These are phyloP conservation scores for Shiraia bambusicola DNA, from an alignment of 2,329 filamentous ascomycete genomes.

Conservation along the genomic window DNA sequence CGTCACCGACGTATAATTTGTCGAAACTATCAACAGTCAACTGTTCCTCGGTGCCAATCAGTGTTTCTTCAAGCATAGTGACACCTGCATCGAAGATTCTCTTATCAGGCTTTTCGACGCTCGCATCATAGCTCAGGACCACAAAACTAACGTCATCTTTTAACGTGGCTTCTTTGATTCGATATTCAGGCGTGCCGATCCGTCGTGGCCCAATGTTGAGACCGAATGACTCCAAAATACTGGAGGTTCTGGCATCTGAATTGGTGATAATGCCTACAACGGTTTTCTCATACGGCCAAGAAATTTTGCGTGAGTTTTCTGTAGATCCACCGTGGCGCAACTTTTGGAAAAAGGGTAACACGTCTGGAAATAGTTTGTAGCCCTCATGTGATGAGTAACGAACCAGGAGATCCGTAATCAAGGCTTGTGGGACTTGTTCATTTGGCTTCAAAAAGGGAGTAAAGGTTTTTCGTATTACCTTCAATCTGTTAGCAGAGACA, in stretches of 20 bases:
- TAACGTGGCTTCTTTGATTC: slow-evolving; percentile 22
- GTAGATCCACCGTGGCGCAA: slow-evolving; percentile 33
- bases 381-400: slow-evolving; percentile 58
- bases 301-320: not conserved
- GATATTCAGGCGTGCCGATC: slow-evolving; percentile 11
- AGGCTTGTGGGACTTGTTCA: slow-evolving; percentile 46
- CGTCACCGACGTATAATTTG: slow-evolving; percentile 59
- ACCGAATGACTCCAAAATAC: slow-evolving; percentile 57
- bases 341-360: slow-evolving; percentile 49
- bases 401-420: slow-evolving; percentile 53
- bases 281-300: slow-evolving; percentile 44
- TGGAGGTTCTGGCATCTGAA: slow-evolving; percentile 61
- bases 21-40: slow-evolving; percentile 28
- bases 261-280: slow-evolving; percentile 63
- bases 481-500: slow-evolving; percentile 17
- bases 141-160: slow-evolving; percentile 56
- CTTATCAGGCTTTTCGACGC: slow-evolving; percentile 59
- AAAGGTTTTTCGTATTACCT: slow-evolving; percentile 58
- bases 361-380: slow-evolving; percentile 54
- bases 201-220: slow-evolving; percentile 46
- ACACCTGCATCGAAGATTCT: slow-evolving; percentile 60
- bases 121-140: slow-evolving; percentile 65
- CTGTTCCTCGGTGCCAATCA: slow-evolving; percentile 21
- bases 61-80: slow-evolving; percentile 42
- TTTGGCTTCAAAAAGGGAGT: slow-evolving; percentile 25